Conservation (phyloP, 192 early-diverging fungal species). For the Backusella liffmaniae region DNA sequence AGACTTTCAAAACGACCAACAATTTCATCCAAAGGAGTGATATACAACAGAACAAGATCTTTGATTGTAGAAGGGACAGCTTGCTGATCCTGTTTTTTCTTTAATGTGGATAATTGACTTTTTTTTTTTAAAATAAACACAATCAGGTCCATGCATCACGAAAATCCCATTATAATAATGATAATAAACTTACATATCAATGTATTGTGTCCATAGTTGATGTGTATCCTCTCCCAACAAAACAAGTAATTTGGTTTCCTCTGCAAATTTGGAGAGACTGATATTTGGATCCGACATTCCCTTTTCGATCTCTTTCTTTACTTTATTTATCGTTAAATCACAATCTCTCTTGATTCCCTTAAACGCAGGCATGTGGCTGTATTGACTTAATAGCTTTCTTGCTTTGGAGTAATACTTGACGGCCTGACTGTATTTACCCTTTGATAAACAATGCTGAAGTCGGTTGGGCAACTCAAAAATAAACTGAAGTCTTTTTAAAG, state of each 20-base stretch:
- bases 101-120: slow-evolving; percentile 19
- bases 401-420: slow-evolving; percentile 76
- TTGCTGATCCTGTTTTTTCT: slow-evolving; percentile 6
- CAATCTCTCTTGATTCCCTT: slow-evolving; percentile 80
- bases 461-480: slow-evolving; percentile 84
- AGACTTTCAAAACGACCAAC: slow-evolving; percentile 5
- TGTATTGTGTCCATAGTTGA: slow-evolving; percentile 42
- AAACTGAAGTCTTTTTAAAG: slow-evolving; percentile 81
- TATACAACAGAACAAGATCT: neutral
- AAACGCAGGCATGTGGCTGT: slow-evolving; percentile 75
- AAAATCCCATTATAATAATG: neutral
- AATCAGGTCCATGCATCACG: neutral
- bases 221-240: slow-evolving; percentile 42
- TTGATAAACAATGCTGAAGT: slow-evolving; percentile 59
- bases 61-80: neutral
- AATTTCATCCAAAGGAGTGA: slow-evolving; percentile 14
- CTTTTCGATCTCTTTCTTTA: slow-evolving; percentile 59
- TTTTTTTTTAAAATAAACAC: neutral
- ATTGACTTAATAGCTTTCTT: slow-evolving; percentile 70
- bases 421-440: slow-evolving; percentile 66
- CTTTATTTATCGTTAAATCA: slow-evolving; percentile 70
- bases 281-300: slow-evolving; percentile 44
- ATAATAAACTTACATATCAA: slow-evolving; percentile 42
- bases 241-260: slow-evolving; percentile 47
- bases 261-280: slow-evolving; percentile 44